phyloP scores from a whole-genome alignment of 495 filamentous ascomycete genomes.

The Hypomontagnella submonticulosa region DNA sequence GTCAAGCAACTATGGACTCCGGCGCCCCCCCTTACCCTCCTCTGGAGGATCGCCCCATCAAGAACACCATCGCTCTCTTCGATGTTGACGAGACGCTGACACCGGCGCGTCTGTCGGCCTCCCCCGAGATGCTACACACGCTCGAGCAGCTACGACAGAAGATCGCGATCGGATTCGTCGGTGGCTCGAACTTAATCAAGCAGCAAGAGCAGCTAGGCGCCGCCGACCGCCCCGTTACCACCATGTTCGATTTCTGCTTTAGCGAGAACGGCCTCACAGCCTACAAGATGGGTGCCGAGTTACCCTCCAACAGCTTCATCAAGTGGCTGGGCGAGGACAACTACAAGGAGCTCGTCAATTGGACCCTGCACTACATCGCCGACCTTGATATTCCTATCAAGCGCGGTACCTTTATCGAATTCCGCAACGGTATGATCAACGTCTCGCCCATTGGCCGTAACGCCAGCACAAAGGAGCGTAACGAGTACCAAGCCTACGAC shows the following conservation, averaged over 20 bases:
- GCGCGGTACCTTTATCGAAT: conserved; percentile 96
- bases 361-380: conserved; percentile 88
- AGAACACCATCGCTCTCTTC: conserved; percentile 91
- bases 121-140: conserved; percentile 83
- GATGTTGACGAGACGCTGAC: conserved; percentile 94
- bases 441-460: conserved; percentile 93
- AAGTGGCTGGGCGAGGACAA: conserved; percentile 89
- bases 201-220: conserved; percentile 95
- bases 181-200: conserved; percentile 87
- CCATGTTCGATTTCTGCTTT: conserved; percentile 96
- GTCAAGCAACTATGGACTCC: conserved; percentile 37
- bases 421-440: conserved; percentile 97
- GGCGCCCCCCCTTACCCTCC: conserved; percentile 68
- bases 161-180: conserved; percentile 91
- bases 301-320: conserved; percentile 87
- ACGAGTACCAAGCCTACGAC: conserved; percentile 84
- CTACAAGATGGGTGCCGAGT: conserved; percentile 77
- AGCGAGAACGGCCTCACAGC: conserved; percentile 94
- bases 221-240: conserved; percentile 68
- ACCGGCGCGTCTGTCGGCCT: conserved; percentile 72
- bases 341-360: conserved; percentile 89
- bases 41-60: conserved; percentile 80
- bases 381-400: conserved; percentile 89
- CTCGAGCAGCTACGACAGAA: conserved; percentile 85
- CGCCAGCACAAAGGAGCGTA: conserved; percentile 79